Base-by-base conservation (phyloP, 371 early-diverging fungal species). In the Umbelopsis sp. region DNA sequence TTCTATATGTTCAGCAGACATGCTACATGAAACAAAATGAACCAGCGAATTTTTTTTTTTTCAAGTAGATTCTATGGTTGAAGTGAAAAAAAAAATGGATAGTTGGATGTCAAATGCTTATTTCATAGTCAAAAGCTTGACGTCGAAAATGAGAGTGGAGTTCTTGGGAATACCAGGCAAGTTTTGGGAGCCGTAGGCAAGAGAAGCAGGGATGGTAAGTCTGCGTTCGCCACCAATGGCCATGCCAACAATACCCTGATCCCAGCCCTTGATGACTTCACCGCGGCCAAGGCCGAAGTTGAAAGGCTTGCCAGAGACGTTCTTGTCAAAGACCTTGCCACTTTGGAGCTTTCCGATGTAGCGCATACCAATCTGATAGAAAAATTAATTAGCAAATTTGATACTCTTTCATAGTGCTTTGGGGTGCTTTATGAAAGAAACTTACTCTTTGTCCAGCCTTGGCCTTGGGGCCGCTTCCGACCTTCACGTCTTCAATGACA, bases 221-320 rank as follows among this genome's bases (percentile, higher is more conserved):
- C 91, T 91, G 50, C 97, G 92, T 70, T 93, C 91, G 67, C 96
- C 97, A 65, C 96, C 96, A 64, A 92, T 83, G 80, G 91, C 88
- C 97, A 98, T 97, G 44, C 97, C 97, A 46, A 76, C 77, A 66
- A 97, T 81, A 66, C 97, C 97, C 24, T 86, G 64, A 74, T 97
- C 97, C 97, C 96, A 96, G 37, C 97, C 98, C 79, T 92, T 89
- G 80, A 98, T 98, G 50, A 98, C 99, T 78, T 97, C 94, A 69
- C 95, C 95, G 32, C 80, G 82, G 12, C 97, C 97, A 45, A 98
- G 86, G 18, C 82, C 83, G 86, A 97, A 97, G 72, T 66, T 78
- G 84, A 98, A 97, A 7, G 98, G 96, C 77, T 89, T 89, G 45
- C 98, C 97, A 70, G 86, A 88, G 63, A 89, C 87, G 84, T 96